Conservation (phyloP, 164 flowering plant genomes). For the Macadamia integrifolia region DNA sequence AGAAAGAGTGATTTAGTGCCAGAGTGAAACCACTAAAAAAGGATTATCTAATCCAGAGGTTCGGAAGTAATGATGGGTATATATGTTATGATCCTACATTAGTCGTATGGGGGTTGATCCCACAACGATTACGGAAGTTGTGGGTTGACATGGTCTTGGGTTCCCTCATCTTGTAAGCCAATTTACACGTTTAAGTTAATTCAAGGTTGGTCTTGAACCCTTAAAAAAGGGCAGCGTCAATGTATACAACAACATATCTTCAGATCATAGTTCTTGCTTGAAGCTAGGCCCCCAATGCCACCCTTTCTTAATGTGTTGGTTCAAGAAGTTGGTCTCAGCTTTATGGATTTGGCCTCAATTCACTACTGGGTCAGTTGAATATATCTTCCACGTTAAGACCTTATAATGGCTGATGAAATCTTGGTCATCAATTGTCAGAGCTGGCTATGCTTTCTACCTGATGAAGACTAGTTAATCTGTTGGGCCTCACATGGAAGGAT, state of each 20-base stretch:
- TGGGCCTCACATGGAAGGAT: slow-evolving; percentile 85
- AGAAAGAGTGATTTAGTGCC: no score
- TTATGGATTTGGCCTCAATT: slow-evolving; percentile 61
- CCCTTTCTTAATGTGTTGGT: slow-evolving; percentile 53
- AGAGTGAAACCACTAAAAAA: no score
- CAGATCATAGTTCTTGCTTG: slow-evolving; percentile 54
- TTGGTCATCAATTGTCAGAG: slow-evolving; percentile 67
- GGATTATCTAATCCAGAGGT: no score
- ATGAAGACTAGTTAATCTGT: slow-evolving; percentile 71
- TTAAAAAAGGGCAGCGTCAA: no score
- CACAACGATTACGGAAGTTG: no score
- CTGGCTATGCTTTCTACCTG: slow-evolving; percentile 58
- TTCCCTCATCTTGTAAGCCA: no score
- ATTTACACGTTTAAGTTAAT: no score
- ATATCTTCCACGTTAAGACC: slow-evolving; percentile 27
- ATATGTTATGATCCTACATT: no score
- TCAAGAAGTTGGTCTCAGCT: slow-evolving; percentile 60
- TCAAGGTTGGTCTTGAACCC: no score
- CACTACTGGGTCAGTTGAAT: slow-evolving; percentile 35
- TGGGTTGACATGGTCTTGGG: no score
- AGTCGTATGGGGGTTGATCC: no score
- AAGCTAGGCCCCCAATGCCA: slow-evolving; percentile 53
- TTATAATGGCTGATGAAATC: slow-evolving; percentile 49
- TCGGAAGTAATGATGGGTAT: no score
- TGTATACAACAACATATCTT: slow-evolving; percentile 18